A percentile compares a stretch with the other conserved stretches of the same genome.
phyloP scores from a whole-genome alignment of 2,329 filamentous ascomycete genomes.

The Cladophialophora immunda region DNA sequence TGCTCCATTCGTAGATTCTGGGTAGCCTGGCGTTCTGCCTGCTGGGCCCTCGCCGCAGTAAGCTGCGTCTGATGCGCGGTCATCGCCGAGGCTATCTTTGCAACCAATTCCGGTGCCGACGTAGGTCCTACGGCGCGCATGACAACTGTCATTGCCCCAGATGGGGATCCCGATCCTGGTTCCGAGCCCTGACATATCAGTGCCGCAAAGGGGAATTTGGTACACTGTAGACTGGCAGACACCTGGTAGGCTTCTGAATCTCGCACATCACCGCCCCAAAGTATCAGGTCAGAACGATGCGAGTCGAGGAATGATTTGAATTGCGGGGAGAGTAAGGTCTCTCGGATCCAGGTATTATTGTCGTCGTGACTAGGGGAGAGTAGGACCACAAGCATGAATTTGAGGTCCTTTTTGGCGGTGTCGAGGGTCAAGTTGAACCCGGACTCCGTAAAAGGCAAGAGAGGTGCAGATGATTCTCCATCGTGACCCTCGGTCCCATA shows the following conservation, averaged over 20 bases:
- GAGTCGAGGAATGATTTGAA: slow-evolving; percentile 78
- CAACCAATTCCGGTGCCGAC: slow-evolving; percentile 73
- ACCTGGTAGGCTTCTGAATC: slow-evolving; percentile 96
- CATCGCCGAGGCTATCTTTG: slow-evolving; percentile 77
- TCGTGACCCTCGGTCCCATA: slow-evolving; percentile 65
- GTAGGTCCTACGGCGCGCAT: slow-evolving; percentile 79
- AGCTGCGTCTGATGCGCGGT: slow-evolving; percentile 79
- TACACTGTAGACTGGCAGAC: slow-evolving; percentile 83
- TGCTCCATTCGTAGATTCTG: slow-evolving; percentile 85
- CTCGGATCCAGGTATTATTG: slow-evolving; percentile 79
- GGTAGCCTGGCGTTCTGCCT: slow-evolving; percentile 81
- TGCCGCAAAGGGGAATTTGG: slow-evolving; percentile 90
- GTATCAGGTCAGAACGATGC: slow-evolving; percentile 77
- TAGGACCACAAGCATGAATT: slow-evolving; percentile 88
- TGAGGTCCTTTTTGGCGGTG: slow-evolving; percentile 85
- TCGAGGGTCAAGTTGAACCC: slow-evolving; percentile 94
- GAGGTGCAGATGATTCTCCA: slow-evolving; percentile 11
- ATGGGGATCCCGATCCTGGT: slow-evolving; percentile 66
- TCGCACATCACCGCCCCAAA: slow-evolving; percentile 93
- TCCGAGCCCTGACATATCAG: slow-evolving; percentile 87
- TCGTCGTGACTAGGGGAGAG: slow-evolving; percentile 95
- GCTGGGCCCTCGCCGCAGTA: slow-evolving; percentile 75
- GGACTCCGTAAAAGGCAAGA: slow-evolving; percentile 80
- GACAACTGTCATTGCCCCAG: slow-evolving; percentile 77
- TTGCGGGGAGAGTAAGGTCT: slow-evolving; percentile 80